Base-by-base conservation (phyloP, 2,329 filamentous ascomycete species). In the Beauveria asiatica region DNA sequence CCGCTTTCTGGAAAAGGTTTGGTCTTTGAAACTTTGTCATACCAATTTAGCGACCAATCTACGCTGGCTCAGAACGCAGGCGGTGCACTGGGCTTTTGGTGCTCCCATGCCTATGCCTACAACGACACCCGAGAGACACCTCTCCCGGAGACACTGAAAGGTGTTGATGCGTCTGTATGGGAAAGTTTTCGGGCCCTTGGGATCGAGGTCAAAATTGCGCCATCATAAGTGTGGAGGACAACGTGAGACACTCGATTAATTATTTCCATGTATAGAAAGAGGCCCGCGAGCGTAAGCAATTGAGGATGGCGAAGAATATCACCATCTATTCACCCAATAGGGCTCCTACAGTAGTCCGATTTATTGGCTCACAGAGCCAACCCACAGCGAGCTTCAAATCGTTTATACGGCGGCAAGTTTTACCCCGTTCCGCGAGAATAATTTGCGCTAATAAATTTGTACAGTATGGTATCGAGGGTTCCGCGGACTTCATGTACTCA, bases 101-200 rank as follows among this genome's bases (percentile, higher is more conserved):
- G 77, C 61, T 71, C 72, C 3, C 78, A 83, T 57, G 70, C 72
- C 0, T 83, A 83, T 62, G 70, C 78, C 0, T 77, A 82, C 55
- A 69, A 71, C 1, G 71, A 69, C 1, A 23, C 51, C 0, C 1
- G 23, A 62, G 1, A 17, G 51, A 0, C 46, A 63, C 4, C 65
- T 78, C 1, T 75, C 74, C 0, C 66, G 65, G 3, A 66, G 2
- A 42, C 67, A 0, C 67, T 82, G 7, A 82, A 81, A 64, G 78
- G 79, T 0, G 63, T 74, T 1, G 79, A 82, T 62, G 72, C 78
- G 61, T 68, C 73, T 0, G 61, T 79, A 5, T 55, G 52, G 52
- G 52, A 55, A 27, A 45, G 25, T 10, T 23, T 45, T 11, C 17
- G 30, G 21, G 52, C 52, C 7, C 52, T 55, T 8, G 23, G 25